These are phyloP conservation scores for Fusarium clavum DNA, from an alignment of 2,329 filamentous ascomycete genomes.

Conservation along the genomic window DNA sequence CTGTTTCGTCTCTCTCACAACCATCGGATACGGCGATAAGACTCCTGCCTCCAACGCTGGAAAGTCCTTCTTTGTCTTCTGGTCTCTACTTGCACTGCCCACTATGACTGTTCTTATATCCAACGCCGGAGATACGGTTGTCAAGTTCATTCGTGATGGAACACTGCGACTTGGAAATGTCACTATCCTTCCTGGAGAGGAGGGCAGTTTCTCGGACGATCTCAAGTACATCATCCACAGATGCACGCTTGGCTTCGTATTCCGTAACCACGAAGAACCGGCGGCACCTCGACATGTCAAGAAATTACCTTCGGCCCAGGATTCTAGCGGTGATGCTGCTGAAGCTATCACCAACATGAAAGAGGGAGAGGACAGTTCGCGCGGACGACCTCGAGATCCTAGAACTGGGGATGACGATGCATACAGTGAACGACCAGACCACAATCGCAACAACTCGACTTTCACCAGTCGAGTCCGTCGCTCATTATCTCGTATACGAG, in stretches of 20 bases:
- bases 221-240: conserved; percentile 57
- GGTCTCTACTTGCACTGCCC: conserved; percentile 86
- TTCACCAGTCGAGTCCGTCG: conserved; percentile 52
- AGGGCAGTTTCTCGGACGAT: conserved; percentile 60
- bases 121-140: conserved; percentile 85
- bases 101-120: conserved; percentile 89
- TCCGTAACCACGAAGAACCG: conserved; percentile 40
- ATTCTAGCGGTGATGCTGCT: background rate
- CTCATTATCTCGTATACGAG: conserved; percentile 52
- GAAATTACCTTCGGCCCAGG: background rate
- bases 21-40: conserved; percentile 88
- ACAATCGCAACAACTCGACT: conserved; percentile 27
- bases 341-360: conserved; percentile 24
- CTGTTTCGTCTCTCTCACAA: conserved; percentile 83
- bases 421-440: conserved; percentile 35
- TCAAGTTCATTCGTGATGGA: conserved; percentile 68
- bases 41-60: conserved; percentile 82
- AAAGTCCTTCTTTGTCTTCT: conserved; percentile 91
- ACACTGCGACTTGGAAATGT: conserved; percentile 68
- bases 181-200: conserved; percentile 71
- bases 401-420: conserved; percentile 1
- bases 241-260: conserved; percentile 59
- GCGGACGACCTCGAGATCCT: conserved; percentile 20
- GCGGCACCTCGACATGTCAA: background rate
- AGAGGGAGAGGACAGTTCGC: conserved; percentile 5